Evolutionary conservation across 2,329 filamentous ascomycete genomes (phyloP), one percentile per base, ranked within the genome.

Genomic region (Microcyclospora tardicrescens): DNA sequence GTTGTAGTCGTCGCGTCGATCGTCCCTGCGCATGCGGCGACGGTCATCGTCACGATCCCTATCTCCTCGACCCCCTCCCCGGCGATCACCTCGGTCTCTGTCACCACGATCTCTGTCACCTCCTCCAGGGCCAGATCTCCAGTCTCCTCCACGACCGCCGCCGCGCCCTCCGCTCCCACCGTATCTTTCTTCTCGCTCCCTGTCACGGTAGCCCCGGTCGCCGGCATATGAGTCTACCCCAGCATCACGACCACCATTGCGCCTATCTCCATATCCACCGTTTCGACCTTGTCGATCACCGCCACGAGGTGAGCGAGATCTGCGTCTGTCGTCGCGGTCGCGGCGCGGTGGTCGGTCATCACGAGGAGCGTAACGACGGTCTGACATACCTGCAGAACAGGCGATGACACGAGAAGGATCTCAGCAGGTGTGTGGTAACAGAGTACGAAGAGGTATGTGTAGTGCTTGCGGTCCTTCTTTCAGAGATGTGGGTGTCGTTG

Each of bases 121-220:
- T 43, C 76, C 67, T 42, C 77, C 73, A 46, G 81, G 36, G 8
- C 41, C 36, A 5, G 19, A 24, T 24, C 45, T 41, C n/a, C 46
- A 37, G 24, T 51, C 48, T 28, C 48, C 41, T 33, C 51, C 35
- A 28, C 43, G 47, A 34, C 45, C 44, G 16, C 47, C 39, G 31
- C 41, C 51, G 16, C 42, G 35, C 19, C 45, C 45, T 19, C 45
- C 41, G 16, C 46, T 74, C 28, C 80, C 79, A 29, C 77, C 76
- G 59, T 95, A 95, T 57, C 87, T 75, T 52, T 95, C 89, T 63
- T 96, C 89, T 45, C 89, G 82, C 66, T 96, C 89, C 45, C 89
- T 73, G 59, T 93, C 89, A 58, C 89, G 77, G 61, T 94, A 93
- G 65, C 81, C 87, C 51, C 89, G 81, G 63, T 86, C 94, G 5